Base-by-base conservation (phyloP, 1,139 yeast species). In the Diutina neorugosa region DNA sequence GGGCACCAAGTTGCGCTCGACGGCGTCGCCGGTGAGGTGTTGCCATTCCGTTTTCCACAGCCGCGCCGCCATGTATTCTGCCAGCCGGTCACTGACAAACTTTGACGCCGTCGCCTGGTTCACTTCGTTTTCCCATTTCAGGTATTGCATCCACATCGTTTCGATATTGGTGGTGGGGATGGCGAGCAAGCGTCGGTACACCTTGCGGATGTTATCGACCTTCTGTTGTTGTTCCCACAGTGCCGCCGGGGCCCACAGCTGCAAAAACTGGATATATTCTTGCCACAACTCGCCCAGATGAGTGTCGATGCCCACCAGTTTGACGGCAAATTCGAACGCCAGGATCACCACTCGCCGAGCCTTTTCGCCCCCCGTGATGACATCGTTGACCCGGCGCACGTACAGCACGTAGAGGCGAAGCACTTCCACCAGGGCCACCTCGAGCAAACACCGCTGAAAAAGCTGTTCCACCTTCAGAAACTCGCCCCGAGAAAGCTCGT, bases 141-240 rank as follows among this genome's bases (percentile, higher is more conserved):
- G 84, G 65, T 90, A 93, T 52, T 74, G 82, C 55, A 81, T 73
- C 98, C 98, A 93, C 55, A 86, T 72, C 31, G 74, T 73, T 63
- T 91, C 97, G 53, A 93, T 71, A 55, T 83, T 81, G 55, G 78
- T 79, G 37, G 88, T 75, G 2, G 98, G 98, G 42, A 84, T 75
- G 25, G 78, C 74, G 41, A 90, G 74, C 59, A 86, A 82, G 56
- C 79, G 78, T 60, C 86, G 81, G 66, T 85, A 89, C 5, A 86
- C 78, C 60, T 84, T 84, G 61, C 98, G 75, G 53, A 87, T 78
- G 61, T 84, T 73, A 63, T 89, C 96, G 61, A 79, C 76, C 58
- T 87, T 84, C 61, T 87, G 94, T 63, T 87, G 94, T 59, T 82
- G 86, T 63, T 91, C 98, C 88, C 95, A 88, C 51, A 85, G 80